Conservation (phyloP, 306 rosid genomes). For the Trifolium repens region DNA sequence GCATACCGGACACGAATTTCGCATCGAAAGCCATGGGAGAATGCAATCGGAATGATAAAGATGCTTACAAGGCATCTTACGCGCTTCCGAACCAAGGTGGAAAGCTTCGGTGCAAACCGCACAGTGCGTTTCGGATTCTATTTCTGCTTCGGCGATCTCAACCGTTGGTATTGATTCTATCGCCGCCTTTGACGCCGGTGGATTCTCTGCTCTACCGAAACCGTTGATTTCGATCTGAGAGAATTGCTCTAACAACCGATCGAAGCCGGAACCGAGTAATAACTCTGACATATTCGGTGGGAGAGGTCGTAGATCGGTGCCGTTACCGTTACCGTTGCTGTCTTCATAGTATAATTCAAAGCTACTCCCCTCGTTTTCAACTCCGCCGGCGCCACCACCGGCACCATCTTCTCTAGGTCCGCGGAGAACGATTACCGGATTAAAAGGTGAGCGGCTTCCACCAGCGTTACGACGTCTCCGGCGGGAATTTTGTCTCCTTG, state of each 20-base stretch:
- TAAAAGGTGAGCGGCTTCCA: slow-evolving; percentile 65
- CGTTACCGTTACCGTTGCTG: slow-evolving; percentile 72
- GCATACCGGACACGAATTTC: slow-evolving; percentile 93
- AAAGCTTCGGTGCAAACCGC: slow-evolving; percentile 89
- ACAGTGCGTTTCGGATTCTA: slow-evolving; percentile 74
- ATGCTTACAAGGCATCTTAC: slow-evolving; percentile 95
- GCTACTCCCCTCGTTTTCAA: slow-evolving; percentile 46
- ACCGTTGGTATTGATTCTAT: slow-evolving; percentile 85
- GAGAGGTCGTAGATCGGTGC: slow-evolving; percentile 76
- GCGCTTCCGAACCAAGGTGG: slow-evolving; percentile 72
- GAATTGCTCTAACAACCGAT: slow-evolving; percentile 78
- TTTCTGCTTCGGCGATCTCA: slow-evolving; percentile 57
- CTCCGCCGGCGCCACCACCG: not conserved
- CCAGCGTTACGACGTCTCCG: slow-evolving; percentile 63
- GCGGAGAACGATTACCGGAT: slow-evolving; percentile 83
- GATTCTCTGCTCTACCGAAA: slow-evolving; percentile 73
- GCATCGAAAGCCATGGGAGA: slow-evolving; percentile 84
- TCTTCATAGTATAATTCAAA: slow-evolving; percentile 81
- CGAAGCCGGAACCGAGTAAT: slow-evolving; percentile 78
- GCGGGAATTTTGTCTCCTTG: slow-evolving; percentile 55
- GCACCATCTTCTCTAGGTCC: slow-evolving; percentile 51
- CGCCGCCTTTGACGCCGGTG: slow-evolving; percentile 83
- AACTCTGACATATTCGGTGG: slow-evolving; percentile 80
- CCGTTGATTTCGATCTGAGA: slow-evolving; percentile 82
- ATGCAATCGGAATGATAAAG: slow-evolving; percentile 90